Evolutionary conservation across 2,329 filamentous ascomycete genomes (phyloP).

Genomic region (Emmonsiellopsis sp.): DNA sequence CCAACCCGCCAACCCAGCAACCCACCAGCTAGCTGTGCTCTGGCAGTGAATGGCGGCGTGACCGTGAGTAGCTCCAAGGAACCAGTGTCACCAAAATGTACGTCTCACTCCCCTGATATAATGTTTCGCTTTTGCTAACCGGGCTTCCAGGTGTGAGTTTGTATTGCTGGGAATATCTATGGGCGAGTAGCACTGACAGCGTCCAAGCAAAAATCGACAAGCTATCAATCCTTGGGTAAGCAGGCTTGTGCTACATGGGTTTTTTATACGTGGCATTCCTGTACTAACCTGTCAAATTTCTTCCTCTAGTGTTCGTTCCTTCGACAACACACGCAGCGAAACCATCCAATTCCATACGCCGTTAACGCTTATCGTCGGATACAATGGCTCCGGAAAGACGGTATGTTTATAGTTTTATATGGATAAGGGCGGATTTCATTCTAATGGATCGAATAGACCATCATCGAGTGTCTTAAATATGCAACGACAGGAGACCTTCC

Average conservation of each 20-base stretch:
- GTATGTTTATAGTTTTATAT: slow-evolving; percentile 27
- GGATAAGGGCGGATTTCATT: background rate
- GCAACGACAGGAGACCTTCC: slow-evolving; percentile 89
- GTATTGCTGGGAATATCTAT: too few relatives aligned
- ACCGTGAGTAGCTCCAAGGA: background rate
- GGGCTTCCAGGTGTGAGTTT: slow-evolving; percentile 11
- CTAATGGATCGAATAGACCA: slow-evolving; percentile 51
- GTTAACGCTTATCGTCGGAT: slow-evolving; percentile 89
- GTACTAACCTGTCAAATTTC: background rate
- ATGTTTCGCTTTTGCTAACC: slow-evolving; percentile 1
- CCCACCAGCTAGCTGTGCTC: background rate
- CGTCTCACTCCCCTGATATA: background rate
- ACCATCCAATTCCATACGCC: slow-evolving; percentile 83
- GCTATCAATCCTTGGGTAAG: slow-evolving; percentile 68
- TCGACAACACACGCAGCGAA: slow-evolving; percentile 65
- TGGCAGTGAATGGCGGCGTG: background rate
- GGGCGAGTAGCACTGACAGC: background rate
- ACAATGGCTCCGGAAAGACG: slow-evolving; percentile 96
- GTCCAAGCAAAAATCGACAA: slow-evolving; percentile 72
- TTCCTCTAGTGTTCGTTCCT: slow-evolving; percentile 61
- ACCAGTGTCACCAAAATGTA: slow-evolving; percentile 7
- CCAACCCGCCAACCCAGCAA: background rate
- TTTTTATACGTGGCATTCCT: too few relatives aligned
- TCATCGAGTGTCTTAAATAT: slow-evolving; percentile 98
- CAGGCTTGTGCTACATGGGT: background rate